Base-by-base conservation (phyloP, 2,329 filamentous ascomycete genomes). In the Arachnopeziza araneosa region DNA sequence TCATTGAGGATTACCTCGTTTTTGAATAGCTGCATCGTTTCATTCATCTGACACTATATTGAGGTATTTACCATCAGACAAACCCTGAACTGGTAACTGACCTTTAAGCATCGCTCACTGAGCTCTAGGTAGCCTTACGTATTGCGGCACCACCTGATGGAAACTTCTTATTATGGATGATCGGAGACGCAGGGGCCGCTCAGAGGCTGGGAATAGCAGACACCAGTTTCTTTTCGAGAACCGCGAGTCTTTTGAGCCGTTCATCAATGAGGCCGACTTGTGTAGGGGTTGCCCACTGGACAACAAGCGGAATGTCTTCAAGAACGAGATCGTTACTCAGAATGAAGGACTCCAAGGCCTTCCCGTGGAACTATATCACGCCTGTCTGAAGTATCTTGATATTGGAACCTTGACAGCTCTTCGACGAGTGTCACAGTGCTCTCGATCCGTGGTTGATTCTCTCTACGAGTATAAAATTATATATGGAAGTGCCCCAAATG, bases 381-480 rank as follows among this genome's bases (percentile, higher is more conserved):
- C 26, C 36, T 60, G 56, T 44, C 55, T 64, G 1, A 52, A 52
- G 24, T 55, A 61, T 21, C 48, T 63, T 17, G 60, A 62, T 24
- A 30, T 64, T 21, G 56, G 22, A 21, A 59, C 24, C 14, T n/a
- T 64, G 17, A 62, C 58, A 2, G 26, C 49, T 12, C 50, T 64
- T 54, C 36, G 63, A 17, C 5, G 58, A 51, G 58, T 62, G 7
- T 58, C 57, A 14, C 63, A 64, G 30, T 60, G 56, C 24, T 57
- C 63, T 24, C 55, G 63, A 52, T 21, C 19, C 1, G 48, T 55
- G 5, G 55, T 64, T 24, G 54, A 60, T 26, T 58, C 51, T 44
- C 49, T 64, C 6, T 55, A 55, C 14, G 55, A 59, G 36, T 63
- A 64, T 30, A 22, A 60, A n/a, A 60, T 62, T 49, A 36, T 64